phyloP scores from a whole-genome alignment of 2,329 filamentous ascomycete species.

The Colletotrichum gloeosporioides region DNA sequence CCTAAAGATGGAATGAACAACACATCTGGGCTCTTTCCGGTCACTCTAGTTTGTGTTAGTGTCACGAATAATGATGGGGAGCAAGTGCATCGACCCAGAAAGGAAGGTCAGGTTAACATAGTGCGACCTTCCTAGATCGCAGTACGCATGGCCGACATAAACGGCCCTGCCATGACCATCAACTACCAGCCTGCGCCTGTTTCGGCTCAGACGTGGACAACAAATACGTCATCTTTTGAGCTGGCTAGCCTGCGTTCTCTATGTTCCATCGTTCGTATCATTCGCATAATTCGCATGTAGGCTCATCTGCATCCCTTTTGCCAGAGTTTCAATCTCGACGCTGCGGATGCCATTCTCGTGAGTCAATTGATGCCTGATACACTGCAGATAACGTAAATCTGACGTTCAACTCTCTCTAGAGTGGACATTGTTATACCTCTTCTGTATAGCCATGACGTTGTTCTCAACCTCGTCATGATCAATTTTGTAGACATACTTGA shows the following conservation, averaged over 20 bases:
- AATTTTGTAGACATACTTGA: background rate
- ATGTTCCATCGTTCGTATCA: rapidly evolving
- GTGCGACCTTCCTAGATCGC: background rate
- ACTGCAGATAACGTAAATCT: rapidly evolving
- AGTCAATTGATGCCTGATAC: rapidly evolving
- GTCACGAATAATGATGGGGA: rapidly evolving
- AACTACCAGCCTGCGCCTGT: background rate
- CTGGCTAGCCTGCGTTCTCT: background rate
- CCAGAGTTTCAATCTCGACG: background rate
- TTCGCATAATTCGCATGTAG: background rate
- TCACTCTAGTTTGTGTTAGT: background rate
- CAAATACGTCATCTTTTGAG: background rate
- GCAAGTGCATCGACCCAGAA: background rate
- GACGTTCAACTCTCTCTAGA: rapidly evolving
- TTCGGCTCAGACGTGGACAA: too few relatives aligned
- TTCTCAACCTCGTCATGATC: rapidly evolving
- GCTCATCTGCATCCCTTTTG: rapidly evolving
- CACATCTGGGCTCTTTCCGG: background rate
- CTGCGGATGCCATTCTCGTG: background rate
- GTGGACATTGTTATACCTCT: background rate
- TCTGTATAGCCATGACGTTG: background rate
- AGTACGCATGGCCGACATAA: background rate
- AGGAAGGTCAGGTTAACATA: background rate
- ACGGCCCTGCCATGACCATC: rapidly evolving
- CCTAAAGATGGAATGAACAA: rapidly evolving